Evolutionary conservation across 2,329 filamentous ascomycete genomes (phyloP).

Genomic region (Colletotrichum australisinense): DNA sequence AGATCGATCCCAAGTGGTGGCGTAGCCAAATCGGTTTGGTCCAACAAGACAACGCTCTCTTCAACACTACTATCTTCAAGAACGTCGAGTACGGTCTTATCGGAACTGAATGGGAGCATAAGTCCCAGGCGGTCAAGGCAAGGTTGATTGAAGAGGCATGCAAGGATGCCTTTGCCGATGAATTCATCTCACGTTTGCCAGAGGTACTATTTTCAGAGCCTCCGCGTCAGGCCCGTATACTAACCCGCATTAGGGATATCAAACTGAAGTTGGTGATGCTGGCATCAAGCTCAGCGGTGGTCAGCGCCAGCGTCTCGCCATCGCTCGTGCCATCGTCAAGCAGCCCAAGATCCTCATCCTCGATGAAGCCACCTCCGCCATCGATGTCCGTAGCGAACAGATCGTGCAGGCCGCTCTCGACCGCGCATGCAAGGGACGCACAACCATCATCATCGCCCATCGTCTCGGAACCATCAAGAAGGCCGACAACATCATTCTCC

Average conservation of each 20-base stretch:
- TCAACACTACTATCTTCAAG: slow-evolving; percentile 64
- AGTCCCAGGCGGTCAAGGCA: slow-evolving; percentile 51
- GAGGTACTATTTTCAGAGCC: slow-evolving; percentile 37
- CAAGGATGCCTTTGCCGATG: slow-evolving; percentile 62
- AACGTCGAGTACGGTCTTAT: slow-evolving; percentile 60
- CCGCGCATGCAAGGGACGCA: slow-evolving; percentile 61
- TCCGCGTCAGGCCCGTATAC: slow-evolving; percentile 7
- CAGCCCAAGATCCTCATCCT: slow-evolving; percentile 69
- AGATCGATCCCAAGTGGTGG: slow-evolving; percentile 88
- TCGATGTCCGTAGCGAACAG: slow-evolving; percentile 68
- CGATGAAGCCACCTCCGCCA: slow-evolving; percentile 71
- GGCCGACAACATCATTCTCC: slow-evolving; percentile 69
- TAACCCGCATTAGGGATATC: slow-evolving; percentile 57
- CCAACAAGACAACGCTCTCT: slow-evolving; percentile 71
- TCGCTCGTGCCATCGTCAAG: slow-evolving; percentile 67
- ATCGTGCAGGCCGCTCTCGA: slow-evolving; percentile 62
- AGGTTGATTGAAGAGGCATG: slow-evolving; percentile 59
- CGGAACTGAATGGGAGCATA: slow-evolving; percentile 49
- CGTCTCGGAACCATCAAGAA: slow-evolving; percentile 62
- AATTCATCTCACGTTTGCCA: slow-evolving; percentile 63
- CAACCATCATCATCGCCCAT: slow-evolving; percentile 70
- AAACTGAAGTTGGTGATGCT: slow-evolving; percentile 72
- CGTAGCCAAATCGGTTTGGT: slow-evolving; percentile 93
- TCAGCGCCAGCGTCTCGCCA: slow-evolving; percentile 69
- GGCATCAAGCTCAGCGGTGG: slow-evolving; percentile 76